Conservation (phyloP, 2,329 filamentous ascomycete genomes). For the Aspergillus neoniger region DNA sequence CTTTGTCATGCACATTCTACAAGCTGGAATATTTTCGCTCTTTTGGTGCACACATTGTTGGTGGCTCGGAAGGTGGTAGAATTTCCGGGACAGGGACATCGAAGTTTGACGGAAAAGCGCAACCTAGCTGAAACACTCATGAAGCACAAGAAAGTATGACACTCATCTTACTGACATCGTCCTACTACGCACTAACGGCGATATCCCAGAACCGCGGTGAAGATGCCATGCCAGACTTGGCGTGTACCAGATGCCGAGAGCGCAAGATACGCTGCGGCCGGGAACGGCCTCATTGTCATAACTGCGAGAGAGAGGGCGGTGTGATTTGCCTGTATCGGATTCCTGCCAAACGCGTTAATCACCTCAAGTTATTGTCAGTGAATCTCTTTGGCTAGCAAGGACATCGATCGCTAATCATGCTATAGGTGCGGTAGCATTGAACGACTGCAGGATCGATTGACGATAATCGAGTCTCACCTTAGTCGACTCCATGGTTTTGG, state of each 20-base stretch:
- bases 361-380: slow-evolving; percentile 9
- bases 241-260: slow-evolving; percentile 12
- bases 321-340: slow-evolving; percentile 7
- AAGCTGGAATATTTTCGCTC: not conserved
- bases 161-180: not conserved
- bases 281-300: slow-evolving; percentile 7
- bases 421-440: slow-evolving; percentile 12
- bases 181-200: not conserved
- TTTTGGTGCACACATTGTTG: not conserved
- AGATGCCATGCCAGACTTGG: slow-evolving; percentile 7
- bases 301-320: slow-evolving; percentile 9
- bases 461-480: slow-evolving; percentile 8
- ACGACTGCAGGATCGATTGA: slow-evolving; percentile 8
- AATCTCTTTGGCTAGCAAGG: too few relatives aligned
- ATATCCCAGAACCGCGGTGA: not conserved
- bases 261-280: slow-evolving; percentile 11
- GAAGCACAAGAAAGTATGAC: not conserved
- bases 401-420: not conserved
- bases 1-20: not conserved
- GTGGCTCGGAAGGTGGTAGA: not conserved
- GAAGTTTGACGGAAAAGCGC: not conserved
- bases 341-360: slow-evolving; percentile 11
- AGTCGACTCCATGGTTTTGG: not conserved
- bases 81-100: not conserved
- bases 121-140: not conserved